Percentiles rank a stretch among this genome's conserved stretches.
Conservation (phyloP, 1,284 basidiomycete genomes). For the Leccinum solheimii region DNA sequence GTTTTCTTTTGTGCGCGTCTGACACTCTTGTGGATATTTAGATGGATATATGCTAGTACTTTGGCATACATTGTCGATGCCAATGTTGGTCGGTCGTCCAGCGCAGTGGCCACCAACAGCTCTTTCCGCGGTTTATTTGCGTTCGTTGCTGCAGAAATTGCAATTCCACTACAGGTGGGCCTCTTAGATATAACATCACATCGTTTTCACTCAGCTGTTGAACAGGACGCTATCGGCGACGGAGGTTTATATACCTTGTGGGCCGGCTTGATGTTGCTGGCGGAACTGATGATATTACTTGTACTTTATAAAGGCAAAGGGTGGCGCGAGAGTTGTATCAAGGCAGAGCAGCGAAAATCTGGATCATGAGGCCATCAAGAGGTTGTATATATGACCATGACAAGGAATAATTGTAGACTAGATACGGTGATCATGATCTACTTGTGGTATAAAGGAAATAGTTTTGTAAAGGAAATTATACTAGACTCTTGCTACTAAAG, state of each 20-base stretch:
- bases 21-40: conserved; percentile 26
- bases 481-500: not conserved
- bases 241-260: conserved; percentile 65
- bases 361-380: conserved; percentile 1
- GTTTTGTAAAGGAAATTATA: not conserved
- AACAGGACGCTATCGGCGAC: conserved; percentile 57
- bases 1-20: not conserved
- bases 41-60: conserved; percentile 71
- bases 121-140: conserved; percentile 67
- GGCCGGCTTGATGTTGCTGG: conserved; percentile 50
- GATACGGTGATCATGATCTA: not conserved
- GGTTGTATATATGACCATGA: not conserved
- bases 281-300: conserved; percentile 43
- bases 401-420: not conserved
- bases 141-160: conserved; percentile 70
- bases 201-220: not conserved
- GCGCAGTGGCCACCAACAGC: conserved; percentile 71
- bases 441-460: not conserved
- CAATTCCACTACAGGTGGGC: conserved; percentile 41
- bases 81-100: conserved; percentile 71
- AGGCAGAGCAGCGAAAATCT: conserved; percentile 17
- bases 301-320: conserved; percentile 44
- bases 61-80: conserved; percentile 79
- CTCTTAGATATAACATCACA: not conserved
- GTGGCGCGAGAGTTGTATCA: conserved; percentile 35